Percentiles rank a stretch among this genome's conserved stretches.
phyloP scores from a whole-genome alignment of 495 filamentous ascomycete genomes.

The Venustampulla echinocandica region DNA sequence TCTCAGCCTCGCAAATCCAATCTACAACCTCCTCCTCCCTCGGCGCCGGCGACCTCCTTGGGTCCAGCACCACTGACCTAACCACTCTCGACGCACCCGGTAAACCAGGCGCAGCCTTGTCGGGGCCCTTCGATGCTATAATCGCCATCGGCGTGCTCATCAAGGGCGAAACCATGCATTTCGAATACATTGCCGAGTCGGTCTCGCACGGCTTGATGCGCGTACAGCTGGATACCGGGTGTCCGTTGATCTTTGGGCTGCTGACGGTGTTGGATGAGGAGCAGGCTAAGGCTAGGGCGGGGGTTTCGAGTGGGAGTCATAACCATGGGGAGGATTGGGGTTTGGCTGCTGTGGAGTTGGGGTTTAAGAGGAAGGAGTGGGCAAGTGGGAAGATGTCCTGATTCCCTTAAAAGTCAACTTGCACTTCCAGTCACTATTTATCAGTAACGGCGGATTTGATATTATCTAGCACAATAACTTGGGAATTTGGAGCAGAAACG shows the following conservation, averaged over 20 bases:
- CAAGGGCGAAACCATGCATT: conserved; percentile 98
- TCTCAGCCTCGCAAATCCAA: conserved; percentile 79
- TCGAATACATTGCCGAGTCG: conserved; percentile 58
- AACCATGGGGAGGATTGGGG: conserved; percentile 91
- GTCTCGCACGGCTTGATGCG: conserved; percentile 89
- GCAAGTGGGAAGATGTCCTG: conserved; percentile 49
- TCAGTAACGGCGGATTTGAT: no score
- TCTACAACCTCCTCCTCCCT: conserved; percentile 53
- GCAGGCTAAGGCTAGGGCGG: conserved; percentile 81
- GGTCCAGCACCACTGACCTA: conserved; percentile 55
- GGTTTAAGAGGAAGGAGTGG: conserved; percentile 60
- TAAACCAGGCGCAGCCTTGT: conserved; percentile 7
- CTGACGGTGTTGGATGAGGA: conserved; percentile 83
- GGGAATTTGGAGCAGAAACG: not conserved
- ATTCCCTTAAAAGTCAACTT: not conserved
- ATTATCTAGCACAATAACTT: no score
- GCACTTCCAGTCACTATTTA: no score
- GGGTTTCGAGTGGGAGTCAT: conserved; percentile 55
- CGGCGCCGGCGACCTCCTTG: conserved; percentile 71
- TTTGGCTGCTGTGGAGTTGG: conserved; percentile 64
- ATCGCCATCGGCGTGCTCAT: conserved; percentile 94
- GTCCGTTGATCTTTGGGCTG: conserved; percentile 88
- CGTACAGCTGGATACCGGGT: conserved; percentile 76
- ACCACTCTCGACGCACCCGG: conserved; percentile 19
- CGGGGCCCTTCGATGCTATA: conserved; percentile 69